Percentiles rank a stretch among this genome's conserved stretches.
Conservation (phyloP, 148 eudicot species). For the Silene conica region DNA sequence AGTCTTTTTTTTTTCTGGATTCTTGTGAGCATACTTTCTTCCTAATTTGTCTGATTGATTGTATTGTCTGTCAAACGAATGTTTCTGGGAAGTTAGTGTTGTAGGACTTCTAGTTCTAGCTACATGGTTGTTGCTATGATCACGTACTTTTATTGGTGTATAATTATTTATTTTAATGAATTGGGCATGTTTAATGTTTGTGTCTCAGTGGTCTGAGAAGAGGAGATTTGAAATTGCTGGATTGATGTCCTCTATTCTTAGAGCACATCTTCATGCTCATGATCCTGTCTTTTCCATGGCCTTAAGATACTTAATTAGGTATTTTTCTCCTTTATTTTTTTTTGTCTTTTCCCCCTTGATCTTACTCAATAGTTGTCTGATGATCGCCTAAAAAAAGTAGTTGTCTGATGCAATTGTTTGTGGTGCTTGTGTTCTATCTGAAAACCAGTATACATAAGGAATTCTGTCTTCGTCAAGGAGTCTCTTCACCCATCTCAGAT, state of each 20-base stretch:
- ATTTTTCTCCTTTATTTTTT: not conserved
- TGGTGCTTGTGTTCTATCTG: not conserved
- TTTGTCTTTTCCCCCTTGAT: not conserved
- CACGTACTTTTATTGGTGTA: constrained; percentile 1
- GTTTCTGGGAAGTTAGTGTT: not conserved
- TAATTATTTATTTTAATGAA: not conserved
- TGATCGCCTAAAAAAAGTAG: no score
- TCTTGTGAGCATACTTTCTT: not conserved
- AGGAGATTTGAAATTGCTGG: constrained; percentile 88
- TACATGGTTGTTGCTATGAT: not conserved
- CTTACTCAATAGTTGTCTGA: not conserved
- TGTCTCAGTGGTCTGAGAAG: constrained; percentile 87
- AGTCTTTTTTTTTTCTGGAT: not conserved
- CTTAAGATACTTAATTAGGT: constrained; percentile 92
- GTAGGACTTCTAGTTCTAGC: not conserved
- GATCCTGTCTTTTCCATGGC: constrained; percentile 84
- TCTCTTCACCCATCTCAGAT: constrained; percentile 80
- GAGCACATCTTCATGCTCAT: constrained; percentile 84
- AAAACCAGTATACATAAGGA: constrained; percentile 79
- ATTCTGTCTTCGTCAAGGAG: constrained; percentile 82
- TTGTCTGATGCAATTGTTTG: constrained; percentile 2
- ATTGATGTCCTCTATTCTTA: constrained; percentile 63
- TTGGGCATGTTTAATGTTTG: constrained; percentile 10
- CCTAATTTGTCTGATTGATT: not conserved
- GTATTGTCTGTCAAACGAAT: not conserved